A percentile compares a stretch with the other conserved stretches of the same genome.
phyloP scores from a whole-genome alignment of 2,329 filamentous ascomycete genomes.

The Dothideomycetes sp. region DNA sequence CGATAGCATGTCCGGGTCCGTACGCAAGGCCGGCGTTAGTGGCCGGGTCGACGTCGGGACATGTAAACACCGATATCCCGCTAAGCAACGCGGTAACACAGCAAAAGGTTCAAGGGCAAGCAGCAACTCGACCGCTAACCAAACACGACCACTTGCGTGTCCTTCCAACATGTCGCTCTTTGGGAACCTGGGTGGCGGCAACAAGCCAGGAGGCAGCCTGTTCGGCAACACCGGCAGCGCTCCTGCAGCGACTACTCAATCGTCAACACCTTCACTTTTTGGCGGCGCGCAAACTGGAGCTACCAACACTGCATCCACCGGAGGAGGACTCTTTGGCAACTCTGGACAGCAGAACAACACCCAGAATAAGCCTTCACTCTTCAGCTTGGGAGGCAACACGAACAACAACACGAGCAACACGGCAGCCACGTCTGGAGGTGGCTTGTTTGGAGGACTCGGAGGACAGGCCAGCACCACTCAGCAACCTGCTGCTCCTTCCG shows the following conservation, averaged over 20 bases:
- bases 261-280: constrained; percentile 12
- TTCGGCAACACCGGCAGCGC: constrained; percentile 8
- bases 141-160: no score
- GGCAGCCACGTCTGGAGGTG: constrained; percentile 8
- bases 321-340: constrained; percentile 7
- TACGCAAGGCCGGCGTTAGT: no score
- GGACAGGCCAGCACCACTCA: neutral
- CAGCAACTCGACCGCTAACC: no score
- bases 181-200: constrained; percentile 8
- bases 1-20: no score
- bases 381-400: neutral
- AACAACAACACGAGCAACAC: neutral
- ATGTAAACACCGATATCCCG: no score
- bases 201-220: constrained; percentile 8
- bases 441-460: constrained; percentile 3
- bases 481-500: neutral
- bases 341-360: neutral
- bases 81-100: no score
- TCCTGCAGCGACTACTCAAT: constrained; percentile 2
- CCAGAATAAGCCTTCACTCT: neutral
- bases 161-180: constrained; percentile 12
- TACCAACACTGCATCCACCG: neutral
- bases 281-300: constrained; percentile 4
- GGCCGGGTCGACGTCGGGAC: no score
- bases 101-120: no score